Base-by-base conservation (phyloP, 352 stramenopile genomes). In the Pythium insidiosum region DNA sequence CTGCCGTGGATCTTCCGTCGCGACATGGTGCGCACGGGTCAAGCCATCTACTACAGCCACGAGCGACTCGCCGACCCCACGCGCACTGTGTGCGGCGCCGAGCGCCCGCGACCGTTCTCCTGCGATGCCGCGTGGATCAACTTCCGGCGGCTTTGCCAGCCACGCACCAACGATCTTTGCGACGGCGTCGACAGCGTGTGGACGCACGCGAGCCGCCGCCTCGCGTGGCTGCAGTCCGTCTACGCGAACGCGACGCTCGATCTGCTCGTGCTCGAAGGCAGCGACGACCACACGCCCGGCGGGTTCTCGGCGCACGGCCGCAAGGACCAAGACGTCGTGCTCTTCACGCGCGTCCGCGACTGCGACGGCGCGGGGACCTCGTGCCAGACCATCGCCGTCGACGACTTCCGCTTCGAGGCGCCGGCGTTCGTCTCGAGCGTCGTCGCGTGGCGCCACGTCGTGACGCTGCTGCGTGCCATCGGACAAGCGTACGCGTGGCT, bases 351-450 rank as follows among this genome's bases (percentile, higher is more conserved):
- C 11, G 25, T 52, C 5, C 48, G 43, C 3, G 18, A 55, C 1
- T 63, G 29, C 38, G 20, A 11, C 18, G 16, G 56, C 11, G 15
- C n/a, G 16, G 12, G n/a, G 13, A 21, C 22, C 13, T 15, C 34
- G 34, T 76, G 64, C 19, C 47, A 61, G 34, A 77, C 65, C 1
- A 18, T 75, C 5, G 65, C 57, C 9, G 43, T 79, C 11, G 51
- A 75, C 25, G 65, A 80, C 28, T 71, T 68, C 26, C 64, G 70
- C 1, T 73, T 71, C 31, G 58, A 75, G 49, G 46, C 47, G 2
- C 56, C 33, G 0, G 16, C 56, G 0, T 5, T 78, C 6, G 52
- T 48, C 25, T 54, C 57, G 2, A 47, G 66, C 42, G 43, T 56
- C 20, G 20, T 51, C 3, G 40, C 58, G 19, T 74, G 60, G 64